Evolutionary conservation across 441 rosid genomes (phyloP).

Genomic region (Populus hybrid): DNA sequence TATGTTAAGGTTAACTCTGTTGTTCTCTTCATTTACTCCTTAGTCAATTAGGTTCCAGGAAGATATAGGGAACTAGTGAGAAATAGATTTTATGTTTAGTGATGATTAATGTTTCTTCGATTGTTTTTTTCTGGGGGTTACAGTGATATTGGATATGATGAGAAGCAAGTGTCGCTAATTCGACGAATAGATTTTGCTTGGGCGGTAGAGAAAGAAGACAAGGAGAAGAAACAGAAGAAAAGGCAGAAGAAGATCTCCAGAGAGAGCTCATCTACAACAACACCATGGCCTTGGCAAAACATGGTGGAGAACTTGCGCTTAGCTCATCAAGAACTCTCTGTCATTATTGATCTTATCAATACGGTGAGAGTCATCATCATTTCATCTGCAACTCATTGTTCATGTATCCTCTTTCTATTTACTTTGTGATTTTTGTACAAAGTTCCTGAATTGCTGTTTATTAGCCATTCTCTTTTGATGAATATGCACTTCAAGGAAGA

Average conservation of each 20-base stretch:
- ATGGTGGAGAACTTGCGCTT: conserved; percentile 90
- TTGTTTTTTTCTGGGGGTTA: not conserved
- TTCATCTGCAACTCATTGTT: not conserved
- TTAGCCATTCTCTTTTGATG: no score
- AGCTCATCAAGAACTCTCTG: conserved; percentile 92
- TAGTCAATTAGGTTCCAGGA: not conserved
- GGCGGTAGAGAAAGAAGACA: conserved; percentile 76
- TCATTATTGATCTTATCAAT: conserved; percentile 78
- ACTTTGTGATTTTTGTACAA: not conserved
- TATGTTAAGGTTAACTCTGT: not conserved
- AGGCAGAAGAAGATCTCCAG: conserved; percentile 51
- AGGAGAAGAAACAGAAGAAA: conserved; percentile 59
- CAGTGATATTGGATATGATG: conserved; percentile 81
- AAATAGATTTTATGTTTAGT: not conserved
- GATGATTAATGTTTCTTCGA: not conserved
- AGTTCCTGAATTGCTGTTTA: not conserved
- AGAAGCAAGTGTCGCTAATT: conserved; percentile 76
- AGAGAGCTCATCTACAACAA: conserved; percentile 44
- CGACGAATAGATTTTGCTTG: conserved; percentile 85
- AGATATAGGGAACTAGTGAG: not conserved
- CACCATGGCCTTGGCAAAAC: conserved; percentile 79
- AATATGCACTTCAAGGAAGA: not conserved
- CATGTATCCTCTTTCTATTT: not conserved
- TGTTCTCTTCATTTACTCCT: no score
- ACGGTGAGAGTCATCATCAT: conserved; percentile 51